Base-by-base conservation (phyloP, 805 yeast species). In the Suhomyces tanzawaensis region DNA sequence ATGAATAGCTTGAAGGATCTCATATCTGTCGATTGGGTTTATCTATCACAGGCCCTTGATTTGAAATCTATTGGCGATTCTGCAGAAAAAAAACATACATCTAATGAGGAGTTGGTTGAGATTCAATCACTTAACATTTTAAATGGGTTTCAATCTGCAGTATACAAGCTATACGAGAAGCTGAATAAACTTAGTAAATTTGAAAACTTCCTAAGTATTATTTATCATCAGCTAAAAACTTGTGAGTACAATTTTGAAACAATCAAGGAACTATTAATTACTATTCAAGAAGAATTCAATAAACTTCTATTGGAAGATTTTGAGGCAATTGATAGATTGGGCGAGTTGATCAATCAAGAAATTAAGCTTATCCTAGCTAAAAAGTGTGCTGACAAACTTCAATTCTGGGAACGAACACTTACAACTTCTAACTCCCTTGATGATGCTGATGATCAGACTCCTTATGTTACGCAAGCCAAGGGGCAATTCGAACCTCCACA, bases 11-110 rank as follows among this genome's bases (percentile, higher is more conserved):
- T 82, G 2, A 42, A 47, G 3, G 41, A 50, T 0, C 64, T 81
- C 3, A 26, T 64, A 3, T 46, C 51, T 2, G 55, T 74, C 1
- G 64, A 66, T 7, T 85, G 95, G 95, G 70, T 62, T 1, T 61
- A 69, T 9, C 50, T 82, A 8, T 57, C 70, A 0, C 71, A 69
- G 41, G 76, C 78, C 1, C 58, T 69, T 26, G 85, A 79, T 33
- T 52, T 77, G 19, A 58, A 65, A 19, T 30, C 44, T 14, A 29
- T 34, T n/a, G 41, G 46, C 29, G 60, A 61, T 11, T 11, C 21
- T 8, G 31, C 56, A 2, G 47, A 51, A 9, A 68, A 65, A 5
- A 16, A 24, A n/a, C 48, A 32, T 4, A 62, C 66, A 34, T 40
- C 58, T 3, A 48, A 52, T 0, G 54, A 71, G 6, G 29, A 51